Evolutionary conservation across 176 grass and related monocot genomes (phyloP), one percentile per base, ranked within the genome.

Genomic region (Dendrocalamus sinicus): DNA sequence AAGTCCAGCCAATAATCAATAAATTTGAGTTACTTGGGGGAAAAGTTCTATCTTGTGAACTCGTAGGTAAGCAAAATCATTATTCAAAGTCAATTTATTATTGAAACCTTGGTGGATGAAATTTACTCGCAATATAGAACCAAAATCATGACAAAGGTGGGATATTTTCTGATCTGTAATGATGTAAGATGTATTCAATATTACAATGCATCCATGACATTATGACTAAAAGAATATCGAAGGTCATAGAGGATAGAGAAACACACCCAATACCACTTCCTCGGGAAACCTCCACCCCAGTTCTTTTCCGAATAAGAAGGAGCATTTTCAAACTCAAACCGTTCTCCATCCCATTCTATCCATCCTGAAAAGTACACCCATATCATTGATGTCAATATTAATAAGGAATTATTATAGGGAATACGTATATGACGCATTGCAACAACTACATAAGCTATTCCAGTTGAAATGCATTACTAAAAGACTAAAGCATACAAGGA

Each of bases 221-320:
- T 41, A 87, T 69, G 75, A 79, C 14, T 6, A 67, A 79, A 0
- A 48, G 26, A 81, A 45, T 79, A 73, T 72, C 26, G 74, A 77
- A 67, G 61, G 30, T 77, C 66, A 70, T 72, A 63, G 74, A 90
- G 86, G 66, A 85, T 64, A 85, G 50, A 76, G 20, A 75, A 71
- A 93, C 89, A 67, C 69, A 95, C 95, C 93, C 95, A 98, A 88
- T 93, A 98, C 95, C 95, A 98, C 91, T 83, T 98, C 76, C 95
- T 93, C 53, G 95, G 95, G 84, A 98, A 98, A 64, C 91, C 88
- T 73, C 85, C 93, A 72, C 93, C 95, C 93, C 91, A 95, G 30
- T 98, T 98, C 87, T 98, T 98, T 88, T 98, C 95, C 19, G 93
- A 95, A 86, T 98, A 98, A 70, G 95, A 98, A 76, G 91, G 95